Evolutionary conservation across 2,329 filamentous ascomycete species (phyloP), one percentile per base, ranked within the genome.

Genomic region (Drechslerella stenobrocha): DNA sequence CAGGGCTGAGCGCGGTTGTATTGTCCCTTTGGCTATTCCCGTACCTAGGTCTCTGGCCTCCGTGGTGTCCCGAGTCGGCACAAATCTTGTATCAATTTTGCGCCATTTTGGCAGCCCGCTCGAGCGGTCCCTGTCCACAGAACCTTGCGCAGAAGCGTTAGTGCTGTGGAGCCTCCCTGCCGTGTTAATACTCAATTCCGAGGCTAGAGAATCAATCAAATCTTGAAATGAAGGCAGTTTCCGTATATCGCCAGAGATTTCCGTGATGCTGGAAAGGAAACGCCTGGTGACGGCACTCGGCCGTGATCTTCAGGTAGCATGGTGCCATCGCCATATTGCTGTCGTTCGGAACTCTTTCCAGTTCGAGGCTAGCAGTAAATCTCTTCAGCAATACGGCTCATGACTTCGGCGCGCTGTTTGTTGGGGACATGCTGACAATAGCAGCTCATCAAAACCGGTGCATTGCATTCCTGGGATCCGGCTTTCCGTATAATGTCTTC

Each of bases 91-190:
- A 55, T 37, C 53, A 56, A 59, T 34, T 67, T 60, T 67, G 63
- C 63, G 63, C 55, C 51, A 67, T 67, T 67, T 67, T 67, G 63
- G 52, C 51, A 52, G 63, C 55, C 61, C 13, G 55, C 55, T 55
- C 55, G 48, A 55, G 37, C 22, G 58, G 45, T 52, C 44, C 18
- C 46, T 44, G 42, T 51, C 28, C 53, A 11, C 24, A 32, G 44
- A 50, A 34, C 50, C 24, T 58, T n/a, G 30, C 48, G 52, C 53
- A 53, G 52, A 45, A 20, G n/a, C 32, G 40, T 59, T 47, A 37
- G 46, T 67, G 55, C 47, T 60, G 63, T 67, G 63, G 63, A 67
- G 63, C 63, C 50, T 48, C 63, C 55, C 51, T 67, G 34, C 45
- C 52, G 47, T 58, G 40, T 60, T 44, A 20, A 50, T 32, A 32